phyloP scores from a whole-genome alignment of 441 rosid genomes.

The Populus trichocarpa region DNA sequence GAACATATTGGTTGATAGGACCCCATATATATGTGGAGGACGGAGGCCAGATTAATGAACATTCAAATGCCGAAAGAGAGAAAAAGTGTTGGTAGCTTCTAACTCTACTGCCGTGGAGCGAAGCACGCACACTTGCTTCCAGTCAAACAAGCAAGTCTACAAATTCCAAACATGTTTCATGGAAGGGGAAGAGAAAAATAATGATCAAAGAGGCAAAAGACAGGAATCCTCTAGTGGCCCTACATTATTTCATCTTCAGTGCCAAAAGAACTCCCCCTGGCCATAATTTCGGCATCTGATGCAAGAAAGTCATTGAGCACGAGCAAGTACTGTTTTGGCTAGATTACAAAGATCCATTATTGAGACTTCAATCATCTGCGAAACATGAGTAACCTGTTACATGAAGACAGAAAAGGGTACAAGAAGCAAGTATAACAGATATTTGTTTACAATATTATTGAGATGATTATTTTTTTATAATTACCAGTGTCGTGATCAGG shows the following conservation, averaged over 20 bases:
- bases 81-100: neutral
- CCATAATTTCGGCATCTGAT: constrained; percentile 30
- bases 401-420: neutral
- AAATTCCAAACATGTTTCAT: constrained; percentile 36
- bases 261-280: constrained; percentile 12
- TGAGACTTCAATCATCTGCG: constrained; percentile 34
- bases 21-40: no score
- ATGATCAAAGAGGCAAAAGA: constrained; percentile 15
- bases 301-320: constrained; percentile 18
- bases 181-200: constrained; percentile 16
- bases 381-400: neutral
- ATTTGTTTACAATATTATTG: neutral
- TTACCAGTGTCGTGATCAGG: constrained; percentile 34
- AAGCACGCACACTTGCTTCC: constrained; percentile 12
- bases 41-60: neutral
- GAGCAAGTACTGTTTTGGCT: constrained; percentile 35
- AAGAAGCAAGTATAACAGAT: neutral
- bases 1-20: neutral
- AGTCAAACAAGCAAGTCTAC: constrained; percentile 28
- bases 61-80: neutral
- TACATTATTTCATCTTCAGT: constrained; percentile 11
- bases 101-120: neutral
- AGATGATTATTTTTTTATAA: neutral
- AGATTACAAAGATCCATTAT: constrained; percentile 15
- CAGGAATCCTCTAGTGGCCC: constrained; percentile 15